Evolutionary conservation across 768 basidiomycete genomes (phyloP).

Genomic region (Tylopilus sp.): DNA sequence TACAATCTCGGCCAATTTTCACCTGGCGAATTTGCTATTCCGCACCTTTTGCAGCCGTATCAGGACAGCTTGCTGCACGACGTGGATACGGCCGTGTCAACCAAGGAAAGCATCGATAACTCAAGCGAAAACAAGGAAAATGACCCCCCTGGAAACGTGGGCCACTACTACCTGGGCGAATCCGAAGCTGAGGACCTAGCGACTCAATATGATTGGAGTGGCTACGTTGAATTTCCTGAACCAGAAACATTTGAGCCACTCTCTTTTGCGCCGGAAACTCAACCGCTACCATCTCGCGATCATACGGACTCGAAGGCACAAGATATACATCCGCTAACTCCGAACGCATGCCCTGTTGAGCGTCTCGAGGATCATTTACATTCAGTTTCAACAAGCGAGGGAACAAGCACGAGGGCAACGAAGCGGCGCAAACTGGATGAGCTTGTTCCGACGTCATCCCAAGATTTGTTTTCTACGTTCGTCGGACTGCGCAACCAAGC

Average conservation of each 20-base stretch:
- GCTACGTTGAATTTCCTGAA: slow-evolving; percentile 21
- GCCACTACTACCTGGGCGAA: neutral
- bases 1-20: neutral
- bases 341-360: neutral
- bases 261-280: slow-evolving; percentile 22
- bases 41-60: slow-evolving; percentile 3
- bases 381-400: neutral
- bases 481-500: slow-evolving; percentile 25
- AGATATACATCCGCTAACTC: slow-evolving; percentile 3
- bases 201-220: slow-evolving; percentile 20
- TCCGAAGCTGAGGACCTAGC: neutral
- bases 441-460: slow-evolving; percentile 22
- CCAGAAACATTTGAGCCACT: slow-evolving; percentile 24
- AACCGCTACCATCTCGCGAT: neutral
- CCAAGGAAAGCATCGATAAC: slow-evolving; percentile 14
- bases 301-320: slow-evolving; percentile 2
- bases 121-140: slow-evolving; percentile 19
- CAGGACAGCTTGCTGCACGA: slow-evolving; percentile 4
- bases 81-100: slow-evolving; percentile 1
- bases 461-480: slow-evolving; percentile 24
- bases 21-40: slow-evolving; percentile 3
- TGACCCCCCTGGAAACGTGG: slow-evolving; percentile 2
- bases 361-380: neutral
- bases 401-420: neutral
- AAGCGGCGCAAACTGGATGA: slow-evolving; percentile 28